Conservation (phyloP, 805 yeast genomes). For the Hanseniaspora jakobsenii region DNA sequence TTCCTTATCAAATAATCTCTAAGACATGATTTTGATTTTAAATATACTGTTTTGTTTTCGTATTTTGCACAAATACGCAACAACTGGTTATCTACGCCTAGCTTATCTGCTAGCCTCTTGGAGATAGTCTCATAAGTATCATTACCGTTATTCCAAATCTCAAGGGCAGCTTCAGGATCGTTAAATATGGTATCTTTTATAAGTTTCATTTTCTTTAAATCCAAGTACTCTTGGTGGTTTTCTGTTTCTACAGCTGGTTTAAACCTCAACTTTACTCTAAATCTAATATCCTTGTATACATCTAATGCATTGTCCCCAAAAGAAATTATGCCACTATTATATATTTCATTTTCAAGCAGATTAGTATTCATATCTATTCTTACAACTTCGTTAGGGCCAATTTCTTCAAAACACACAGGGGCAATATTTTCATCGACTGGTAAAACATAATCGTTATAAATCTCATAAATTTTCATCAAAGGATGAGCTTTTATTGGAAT, state of each 20-base stretch:
- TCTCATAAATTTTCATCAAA: conserved; percentile 33
- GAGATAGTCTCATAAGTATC: conserved; percentile 52
- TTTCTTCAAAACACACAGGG: conserved; percentile 39
- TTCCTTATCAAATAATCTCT: conserved; percentile 31
- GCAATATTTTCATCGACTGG: conserved; percentile 31
- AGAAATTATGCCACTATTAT: conserved; percentile 55
- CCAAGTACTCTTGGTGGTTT: conserved; percentile 24
- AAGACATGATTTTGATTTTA: conserved; percentile 28
- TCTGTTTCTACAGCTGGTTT: conserved; percentile 19
- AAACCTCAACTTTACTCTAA: conserved; percentile 49
- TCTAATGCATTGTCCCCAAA: conserved; percentile 31
- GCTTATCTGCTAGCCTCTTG: conserved; percentile 41
- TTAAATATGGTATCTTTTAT: neutral
- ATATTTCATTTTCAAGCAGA: conserved; percentile 46
- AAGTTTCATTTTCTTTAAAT: conserved; percentile 15
- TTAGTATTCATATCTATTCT: conserved; percentile 31
- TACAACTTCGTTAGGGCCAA: conserved; percentile 43
- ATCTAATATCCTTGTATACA: conserved; percentile 43
- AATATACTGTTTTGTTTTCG: conserved; percentile 45
- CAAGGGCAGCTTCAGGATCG: conserved; percentile 24
- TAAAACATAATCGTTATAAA: conserved; percentile 35
- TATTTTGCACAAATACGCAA: conserved; percentile 56
- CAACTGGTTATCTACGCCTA: conserved; percentile 46
- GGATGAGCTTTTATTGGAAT: conserved; percentile 41
- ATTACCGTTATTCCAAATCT: conserved; percentile 57